phyloP scores from a whole-genome alignment of 805 yeast genomes.

The Priceomyces medius region DNA sequence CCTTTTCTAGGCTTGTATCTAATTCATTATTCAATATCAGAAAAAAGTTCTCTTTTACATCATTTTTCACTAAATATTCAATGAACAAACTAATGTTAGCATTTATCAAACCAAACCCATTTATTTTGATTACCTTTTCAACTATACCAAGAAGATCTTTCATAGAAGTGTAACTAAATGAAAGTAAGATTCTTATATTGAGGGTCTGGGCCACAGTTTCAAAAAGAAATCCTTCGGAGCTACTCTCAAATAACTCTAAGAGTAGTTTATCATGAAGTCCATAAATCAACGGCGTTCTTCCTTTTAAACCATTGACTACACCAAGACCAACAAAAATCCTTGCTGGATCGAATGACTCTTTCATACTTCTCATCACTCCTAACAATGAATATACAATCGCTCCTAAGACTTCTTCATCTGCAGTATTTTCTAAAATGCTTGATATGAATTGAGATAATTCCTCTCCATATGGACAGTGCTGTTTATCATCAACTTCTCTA shows the following conservation, averaged over 20 bases:
- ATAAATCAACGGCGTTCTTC: constrained; percentile 21
- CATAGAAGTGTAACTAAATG: constrained; percentile 26
- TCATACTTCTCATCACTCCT: constrained; percentile 45
- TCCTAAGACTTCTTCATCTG: constrained; percentile 20
- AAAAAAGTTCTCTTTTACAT: not conserved
- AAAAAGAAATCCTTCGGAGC: constrained; percentile 53
- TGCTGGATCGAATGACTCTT: constrained; percentile 66
- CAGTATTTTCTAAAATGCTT: constrained; percentile 30
- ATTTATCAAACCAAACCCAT: constrained; percentile 26
- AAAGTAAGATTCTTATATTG: constrained; percentile 45
- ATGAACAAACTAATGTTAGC: constrained; percentile 14
- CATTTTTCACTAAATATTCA: constrained; percentile 14
- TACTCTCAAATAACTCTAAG: constrained; percentile 29
- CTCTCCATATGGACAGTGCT: constrained; percentile 60
- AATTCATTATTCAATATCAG: not conserved
- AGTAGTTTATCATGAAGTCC: constrained; percentile 26
- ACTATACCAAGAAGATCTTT: constrained; percentile 26
- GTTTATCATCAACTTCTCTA: constrained; percentile 23
- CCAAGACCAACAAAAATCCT: constrained; percentile 62
- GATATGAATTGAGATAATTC: constrained; percentile 46
- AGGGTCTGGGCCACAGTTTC: constrained; percentile 52
- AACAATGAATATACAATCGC: constrained; percentile 33
- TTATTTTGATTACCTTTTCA: constrained; percentile 39
- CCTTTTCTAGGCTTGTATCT: not conserved
- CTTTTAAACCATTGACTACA: constrained; percentile 49